Conservation (phyloP, 23 red algal species). For the Gracilariopsis chorda region DNA sequence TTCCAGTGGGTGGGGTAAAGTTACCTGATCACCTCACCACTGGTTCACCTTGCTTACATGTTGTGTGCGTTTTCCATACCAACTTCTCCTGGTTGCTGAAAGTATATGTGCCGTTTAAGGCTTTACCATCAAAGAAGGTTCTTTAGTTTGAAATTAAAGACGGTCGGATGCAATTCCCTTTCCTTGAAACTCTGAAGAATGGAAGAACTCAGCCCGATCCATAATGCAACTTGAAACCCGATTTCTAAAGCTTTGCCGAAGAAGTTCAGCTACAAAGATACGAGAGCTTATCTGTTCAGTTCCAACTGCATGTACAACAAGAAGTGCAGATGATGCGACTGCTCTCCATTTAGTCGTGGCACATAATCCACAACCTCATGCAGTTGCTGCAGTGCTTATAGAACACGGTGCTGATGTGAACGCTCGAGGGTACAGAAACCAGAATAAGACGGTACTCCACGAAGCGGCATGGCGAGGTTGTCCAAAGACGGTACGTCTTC, state of each 20-base stretch:
- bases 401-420: neutral
- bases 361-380: neutral
- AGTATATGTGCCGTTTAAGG: too few species aligned
- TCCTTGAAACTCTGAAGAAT: too few species aligned
- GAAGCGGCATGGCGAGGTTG: conserved; percentile 27
- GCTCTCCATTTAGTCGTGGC: conserved; percentile 1
- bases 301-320: neutral
- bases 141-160: too few species aligned
- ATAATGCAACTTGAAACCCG: neutral
- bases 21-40: too few species aligned
- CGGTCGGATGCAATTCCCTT: too few species aligned
- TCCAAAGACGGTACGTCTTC: neutral
- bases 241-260: neutral
- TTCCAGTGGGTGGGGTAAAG: too few species aligned
- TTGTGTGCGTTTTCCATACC: too few species aligned
- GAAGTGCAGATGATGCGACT: conserved; percentile 4
- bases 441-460: conserved; percentile 29
- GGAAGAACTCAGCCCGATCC: too few species aligned
- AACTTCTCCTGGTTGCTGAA: too few species aligned
- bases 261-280: neutral
- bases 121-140: too few species aligned
- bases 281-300: neutral
- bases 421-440: conserved; percentile 18
- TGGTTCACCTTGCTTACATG: too few species aligned
- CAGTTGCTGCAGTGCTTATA: neutral